Evolutionary conservation across 768 basidiomycete species (phyloP).

Genomic region (Gymnopilus junonius): DNA sequence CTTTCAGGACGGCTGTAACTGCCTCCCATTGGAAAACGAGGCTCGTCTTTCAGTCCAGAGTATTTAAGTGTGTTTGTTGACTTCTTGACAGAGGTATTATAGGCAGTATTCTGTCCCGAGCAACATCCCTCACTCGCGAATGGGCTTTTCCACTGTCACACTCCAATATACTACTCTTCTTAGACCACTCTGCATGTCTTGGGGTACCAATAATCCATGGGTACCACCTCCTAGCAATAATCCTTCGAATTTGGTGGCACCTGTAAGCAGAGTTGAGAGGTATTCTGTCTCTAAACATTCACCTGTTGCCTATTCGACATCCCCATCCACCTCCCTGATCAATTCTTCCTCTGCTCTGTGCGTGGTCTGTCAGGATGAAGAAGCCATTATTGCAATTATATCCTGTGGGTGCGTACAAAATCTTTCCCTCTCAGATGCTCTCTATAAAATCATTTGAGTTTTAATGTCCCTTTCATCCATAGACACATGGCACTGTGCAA

Average conservation of each 20-base stretch:
- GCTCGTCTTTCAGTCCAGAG: neutral
- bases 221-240: neutral
- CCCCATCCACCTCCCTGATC: neutral
- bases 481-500: slow-evolving; percentile 86
- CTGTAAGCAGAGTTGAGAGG: neutral
- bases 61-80: neutral
- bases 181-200: neutral
- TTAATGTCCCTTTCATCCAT: neutral
- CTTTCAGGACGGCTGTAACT: neutral
- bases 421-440: neutral
- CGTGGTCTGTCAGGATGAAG: slow-evolving; percentile 93
- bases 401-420: slow-evolving; percentile 81
- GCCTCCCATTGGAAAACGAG: neutral
- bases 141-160: neutral
- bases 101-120: neutral
- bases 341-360: slow-evolving; percentile 47
- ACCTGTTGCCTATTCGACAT: neutral
- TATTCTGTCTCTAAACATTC: neutral
- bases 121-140: neutral
- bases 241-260: neutral
- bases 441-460: neutral
- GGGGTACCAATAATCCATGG: neutral
- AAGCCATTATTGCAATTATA: slow-evolving; percentile 90
- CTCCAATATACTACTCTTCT: neutral
- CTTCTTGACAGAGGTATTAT: neutral